These are phyloP conservation scores for Asterophora lycoperdoides DNA, from an alignment of 768 basidiomycete species.

Conservation along the genomic window DNA sequence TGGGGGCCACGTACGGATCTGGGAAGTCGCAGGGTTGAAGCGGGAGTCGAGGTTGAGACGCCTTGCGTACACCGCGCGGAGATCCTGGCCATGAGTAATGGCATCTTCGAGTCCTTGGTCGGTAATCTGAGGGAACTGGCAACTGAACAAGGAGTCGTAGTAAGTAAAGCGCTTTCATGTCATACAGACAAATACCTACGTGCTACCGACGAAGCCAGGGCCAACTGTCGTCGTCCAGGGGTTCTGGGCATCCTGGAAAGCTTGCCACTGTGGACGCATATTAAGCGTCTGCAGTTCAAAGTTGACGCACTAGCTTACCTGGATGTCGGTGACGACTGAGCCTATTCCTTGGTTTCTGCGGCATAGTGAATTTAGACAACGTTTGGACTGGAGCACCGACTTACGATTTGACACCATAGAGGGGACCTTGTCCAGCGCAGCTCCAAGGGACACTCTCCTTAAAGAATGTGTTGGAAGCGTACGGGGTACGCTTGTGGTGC, in stretches of 20 bases:
- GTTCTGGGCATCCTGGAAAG: constrained; percentile 32
- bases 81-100: constrained; percentile 43
- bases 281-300: not conserved
- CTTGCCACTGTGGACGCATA: constrained; percentile 36
- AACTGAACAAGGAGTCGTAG: constrained; percentile 26
- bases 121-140: constrained; percentile 49
- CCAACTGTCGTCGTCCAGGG: constrained; percentile 40
- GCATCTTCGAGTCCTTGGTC: constrained; percentile 40
- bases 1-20: constrained; percentile 31
- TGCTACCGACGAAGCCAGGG: constrained; percentile 41
- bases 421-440: constrained; percentile 38
- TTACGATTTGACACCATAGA: constrained; percentile 29
- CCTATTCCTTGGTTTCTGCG: constrained; percentile 23
- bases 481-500: constrained; percentile 52
- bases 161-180: not conserved
- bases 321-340: constrained; percentile 28
- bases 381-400: not conserved
- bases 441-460: constrained; percentile 43
- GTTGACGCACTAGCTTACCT: constrained; percentile 21
- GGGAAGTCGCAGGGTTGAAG: constrained; percentile 29
- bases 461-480: constrained; percentile 47
- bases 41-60: constrained; percentile 32
- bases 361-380: not conserved
- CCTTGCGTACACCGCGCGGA: constrained; percentile 40
- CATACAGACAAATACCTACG: constrained; percentile 23